Conservation (phyloP, 1,284 basidiomycete genomes). For the Tetrapyrgos nigripes region DNA sequence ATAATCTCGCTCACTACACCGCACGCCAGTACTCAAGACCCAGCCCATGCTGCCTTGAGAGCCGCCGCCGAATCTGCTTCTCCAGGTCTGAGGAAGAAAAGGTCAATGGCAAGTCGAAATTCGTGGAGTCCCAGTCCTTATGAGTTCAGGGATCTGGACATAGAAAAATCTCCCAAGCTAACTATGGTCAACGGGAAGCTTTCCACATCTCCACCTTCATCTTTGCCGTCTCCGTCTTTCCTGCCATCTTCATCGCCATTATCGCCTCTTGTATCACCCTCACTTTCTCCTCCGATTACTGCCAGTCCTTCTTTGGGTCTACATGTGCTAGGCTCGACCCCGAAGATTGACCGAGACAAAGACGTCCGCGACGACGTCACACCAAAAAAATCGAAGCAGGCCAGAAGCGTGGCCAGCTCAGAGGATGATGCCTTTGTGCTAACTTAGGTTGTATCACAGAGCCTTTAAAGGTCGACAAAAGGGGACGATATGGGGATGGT, state of each 20-base stretch:
- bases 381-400: not conserved
- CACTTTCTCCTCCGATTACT: too few relatives aligned
- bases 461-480: not conserved
- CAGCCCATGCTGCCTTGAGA: slow-evolving; percentile 13
- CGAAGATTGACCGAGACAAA: not conserved
- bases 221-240: not conserved
- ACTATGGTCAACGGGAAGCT: not conserved
- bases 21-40: not conserved
- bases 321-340: not conserved
- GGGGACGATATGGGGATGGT: not conserved
- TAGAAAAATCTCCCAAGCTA: not conserved
- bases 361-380: not conserved
- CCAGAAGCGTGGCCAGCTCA: not conserved
- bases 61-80: slow-evolving; percentile 15
- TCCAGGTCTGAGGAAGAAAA: slow-evolving; percentile 16
- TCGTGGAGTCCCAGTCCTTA: slow-evolving; percentile 15
- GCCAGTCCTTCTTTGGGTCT: not conserved
- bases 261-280: too few relatives aligned
- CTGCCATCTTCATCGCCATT: not conserved
- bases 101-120: slow-evolving; percentile 16
- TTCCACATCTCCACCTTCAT: not conserved
- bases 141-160: not conserved
- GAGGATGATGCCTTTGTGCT: not conserved
- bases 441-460: not conserved
- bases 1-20: not conserved